Evolutionary conservation across 768 basidiomycete species (phyloP).

Genomic region (Kwoniella mangroviensis): DNA sequence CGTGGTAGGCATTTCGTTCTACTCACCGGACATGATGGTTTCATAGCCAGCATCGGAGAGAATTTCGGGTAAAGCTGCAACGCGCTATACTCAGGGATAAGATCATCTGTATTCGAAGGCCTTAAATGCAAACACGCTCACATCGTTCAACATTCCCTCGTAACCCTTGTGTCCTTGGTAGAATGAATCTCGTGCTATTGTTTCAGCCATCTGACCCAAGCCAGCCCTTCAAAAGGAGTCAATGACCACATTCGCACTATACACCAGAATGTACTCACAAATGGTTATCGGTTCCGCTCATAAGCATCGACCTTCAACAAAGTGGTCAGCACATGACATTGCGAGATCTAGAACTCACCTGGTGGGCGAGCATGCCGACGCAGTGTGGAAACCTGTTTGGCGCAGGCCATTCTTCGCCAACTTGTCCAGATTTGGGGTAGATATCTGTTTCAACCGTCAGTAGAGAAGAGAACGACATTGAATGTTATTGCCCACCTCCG

Average conservation of each 20-base stretch:
- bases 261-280: slow-evolving; percentile 4
- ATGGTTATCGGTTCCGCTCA: slow-evolving; percentile 30
- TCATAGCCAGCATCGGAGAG: slow-evolving; percentile 51
- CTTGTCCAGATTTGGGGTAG: slow-evolving; percentile 48
- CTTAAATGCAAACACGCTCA: slow-evolving; percentile 7
- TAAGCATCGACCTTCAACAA: slow-evolving; percentile 26
- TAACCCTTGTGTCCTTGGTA: slow-evolving; percentile 42
- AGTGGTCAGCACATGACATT: slow-evolving; percentile 28
- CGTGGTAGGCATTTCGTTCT: not conserved
- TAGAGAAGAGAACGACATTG: not conserved
- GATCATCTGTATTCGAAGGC: not conserved
- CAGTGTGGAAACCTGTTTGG: slow-evolving; percentile 44
- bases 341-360: slow-evolving; percentile 24
- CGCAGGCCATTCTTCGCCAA: slow-evolving; percentile 38
- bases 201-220: slow-evolving; percentile 44
- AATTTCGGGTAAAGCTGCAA: slow-evolving; percentile 52
- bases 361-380: slow-evolving; percentile 44
- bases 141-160: slow-evolving; percentile 48
- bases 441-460: slow-evolving; percentile 26
- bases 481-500: not conserved
- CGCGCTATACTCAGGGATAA: not conserved
- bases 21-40: slow-evolving; percentile 34
- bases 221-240: slow-evolving; percentile 27
- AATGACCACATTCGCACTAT: not conserved
- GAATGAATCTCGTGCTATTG: slow-evolving; percentile 35